phyloP scores from a whole-genome alignment of 1,139 yeast species.

The Suhomyces anneliseae region DNA sequence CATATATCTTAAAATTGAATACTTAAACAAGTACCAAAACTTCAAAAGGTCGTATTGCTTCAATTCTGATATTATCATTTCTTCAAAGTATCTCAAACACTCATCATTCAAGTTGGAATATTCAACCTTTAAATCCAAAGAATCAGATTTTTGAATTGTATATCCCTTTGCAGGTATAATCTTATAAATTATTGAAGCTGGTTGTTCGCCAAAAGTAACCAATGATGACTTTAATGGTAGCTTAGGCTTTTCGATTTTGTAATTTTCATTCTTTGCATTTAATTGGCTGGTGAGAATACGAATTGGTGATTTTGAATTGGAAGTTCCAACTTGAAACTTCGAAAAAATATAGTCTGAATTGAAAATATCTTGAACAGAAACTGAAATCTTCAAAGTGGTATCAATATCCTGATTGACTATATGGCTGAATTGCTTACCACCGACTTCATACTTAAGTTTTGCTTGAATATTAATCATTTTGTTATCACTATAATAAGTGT shows the following conservation, averaged over 20 bases:
- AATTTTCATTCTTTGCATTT: conserved; percentile 35
- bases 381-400: conserved; percentile 57
- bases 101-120: conserved; percentile 51
- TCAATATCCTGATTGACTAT: conserved; percentile 38
- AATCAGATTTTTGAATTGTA: conserved; percentile 29
- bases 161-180: conserved; percentile 31
- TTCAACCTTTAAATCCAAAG: conserved; percentile 41
- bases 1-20: conserved; percentile 24
- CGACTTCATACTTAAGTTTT: conserved; percentile 28
- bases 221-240: conserved; percentile 24
- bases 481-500: conserved; percentile 25
- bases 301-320: conserved; percentile 53
- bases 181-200: conserved; percentile 60
- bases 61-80: conserved; percentile 9
- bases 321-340: conserved; percentile 66
- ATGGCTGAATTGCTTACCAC: conserved; percentile 24
- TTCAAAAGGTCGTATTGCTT: conserved; percentile 12
- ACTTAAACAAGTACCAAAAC: conserved; percentile 29
- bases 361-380: conserved; percentile 77
- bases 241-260: conserved; percentile 29
- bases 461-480: conserved; percentile 31
- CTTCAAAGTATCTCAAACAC: conserved; percentile 23
- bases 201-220: conserved; percentile 68
- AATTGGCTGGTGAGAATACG: conserved; percentile 50
- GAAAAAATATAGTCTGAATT: conserved; percentile 56